A percentile compares a stretch with the other conserved stretches of the same genome.
These are phyloP conservation scores for Rhododendron ferrugineum DNA, from an alignment of 148 eudicot genomes.

Conservation along the genomic window DNA sequence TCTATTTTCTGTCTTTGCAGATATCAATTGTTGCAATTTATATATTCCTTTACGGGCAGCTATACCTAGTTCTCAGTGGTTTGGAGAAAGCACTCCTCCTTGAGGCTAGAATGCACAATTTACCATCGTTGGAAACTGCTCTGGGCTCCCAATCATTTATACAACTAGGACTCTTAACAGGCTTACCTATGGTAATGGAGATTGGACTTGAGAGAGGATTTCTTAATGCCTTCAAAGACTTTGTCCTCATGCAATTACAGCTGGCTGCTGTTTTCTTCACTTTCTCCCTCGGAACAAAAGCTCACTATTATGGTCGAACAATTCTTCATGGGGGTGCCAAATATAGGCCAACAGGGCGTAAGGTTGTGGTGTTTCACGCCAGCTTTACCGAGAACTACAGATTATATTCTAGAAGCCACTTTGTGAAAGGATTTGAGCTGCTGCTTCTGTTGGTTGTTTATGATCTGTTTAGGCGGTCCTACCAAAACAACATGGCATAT, in stretches of 20 bases:
- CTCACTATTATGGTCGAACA: constrained; percentile 88
- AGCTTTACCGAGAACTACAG: constrained; percentile 86
- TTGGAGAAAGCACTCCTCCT: constrained; percentile 58
- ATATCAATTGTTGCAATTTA: constrained; percentile 76
- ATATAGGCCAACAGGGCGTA: constrained; percentile 85
- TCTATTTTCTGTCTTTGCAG: constrained; percentile 39
- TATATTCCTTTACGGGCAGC: constrained; percentile 91
- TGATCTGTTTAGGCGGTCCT: constrained; percentile 65
- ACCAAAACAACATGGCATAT: constrained; percentile 66
- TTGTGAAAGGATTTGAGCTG: constrained; percentile 86
- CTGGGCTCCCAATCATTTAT: constrained; percentile 92
- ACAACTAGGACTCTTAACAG: constrained; percentile 92
- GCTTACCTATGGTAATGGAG: constrained; percentile 95
- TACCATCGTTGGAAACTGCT: constrained; percentile 79
- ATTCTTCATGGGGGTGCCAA: constrained; percentile 96
- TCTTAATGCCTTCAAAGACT: constrained; percentile 73
- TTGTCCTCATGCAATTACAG: constrained; percentile 93
- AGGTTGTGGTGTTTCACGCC: constrained; percentile 82
- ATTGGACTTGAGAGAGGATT: constrained; percentile 81
- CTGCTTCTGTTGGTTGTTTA: constrained; percentile 66
- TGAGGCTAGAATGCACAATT: constrained; percentile 72
- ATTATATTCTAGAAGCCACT: constrained; percentile 90
- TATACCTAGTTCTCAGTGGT: constrained; percentile 97
- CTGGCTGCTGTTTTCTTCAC: constrained; percentile 96
- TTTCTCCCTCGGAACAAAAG: constrained; percentile 84